These are phyloP conservation scores for Lentinula aciculospora DNA, from an alignment of 768 basidiomycete species.

Conservation along the genomic window DNA sequence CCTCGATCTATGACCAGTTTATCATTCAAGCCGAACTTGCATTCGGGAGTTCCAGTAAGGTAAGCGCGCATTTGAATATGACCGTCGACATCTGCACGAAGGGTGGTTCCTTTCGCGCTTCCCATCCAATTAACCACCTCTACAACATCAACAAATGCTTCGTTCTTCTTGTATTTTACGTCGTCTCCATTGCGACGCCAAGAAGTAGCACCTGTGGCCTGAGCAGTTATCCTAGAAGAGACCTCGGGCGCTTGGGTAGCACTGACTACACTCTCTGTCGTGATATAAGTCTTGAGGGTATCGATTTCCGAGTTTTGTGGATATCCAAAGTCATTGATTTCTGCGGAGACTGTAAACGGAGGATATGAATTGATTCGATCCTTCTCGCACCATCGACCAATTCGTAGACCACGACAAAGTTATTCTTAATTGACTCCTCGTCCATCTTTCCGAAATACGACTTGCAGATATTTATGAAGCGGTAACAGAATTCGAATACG, in stretches of 20 bases:
- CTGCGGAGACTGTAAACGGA: conserved; percentile 23
- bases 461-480: conserved; percentile 90
- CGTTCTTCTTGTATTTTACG: conserved; percentile 99
- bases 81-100: conserved; percentile 97
- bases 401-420: conserved; percentile 98
- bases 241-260: conserved; percentile 48
- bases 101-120: conserved; percentile 90
- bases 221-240: conserved; percentile 93
- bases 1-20: conserved; percentile 92
- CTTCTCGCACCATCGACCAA: conserved; percentile 79
- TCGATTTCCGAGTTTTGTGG: conserved; percentile 99
- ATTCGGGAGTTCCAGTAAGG: conserved; percentile 93
- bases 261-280: conserved; percentile 86
- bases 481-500: conserved; percentile 96
- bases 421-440: conserved; percentile 97
- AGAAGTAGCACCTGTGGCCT: conserved; percentile 94
- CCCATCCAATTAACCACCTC: conserved; percentile 95
- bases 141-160: conserved; percentile 99
- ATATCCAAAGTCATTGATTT: conserved; percentile 98
- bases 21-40: conserved; percentile 98
- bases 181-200: conserved; percentile 79
- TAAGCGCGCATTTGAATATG: conserved; percentile 99
- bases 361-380: background rate
- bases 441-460: conserved; percentile 98
- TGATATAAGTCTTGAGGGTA: conserved; percentile 96